phyloP scores from a whole-genome alignment of 371 early-diverging fungal species.

The Smittium mucronatum region DNA sequence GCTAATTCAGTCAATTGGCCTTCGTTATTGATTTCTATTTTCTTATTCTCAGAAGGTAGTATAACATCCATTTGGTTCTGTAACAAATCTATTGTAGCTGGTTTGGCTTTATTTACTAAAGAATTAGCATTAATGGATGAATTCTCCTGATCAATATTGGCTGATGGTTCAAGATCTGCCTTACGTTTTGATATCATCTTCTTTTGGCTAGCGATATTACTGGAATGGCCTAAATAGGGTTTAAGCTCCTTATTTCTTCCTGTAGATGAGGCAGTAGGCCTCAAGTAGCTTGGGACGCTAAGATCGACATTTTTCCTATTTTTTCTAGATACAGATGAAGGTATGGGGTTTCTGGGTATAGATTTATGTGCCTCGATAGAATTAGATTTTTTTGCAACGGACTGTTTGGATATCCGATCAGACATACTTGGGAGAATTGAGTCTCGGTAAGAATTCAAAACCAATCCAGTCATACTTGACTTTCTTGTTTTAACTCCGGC shows the following conservation, averaged over 20 bases:
- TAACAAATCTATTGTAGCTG: too few species aligned
- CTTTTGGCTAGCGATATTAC: too few species aligned
- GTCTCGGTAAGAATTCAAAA: not conserved
- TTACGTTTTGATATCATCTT: too few species aligned
- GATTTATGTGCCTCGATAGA: not conserved
- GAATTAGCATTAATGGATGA: too few species aligned
- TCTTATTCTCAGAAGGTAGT: too few species aligned
- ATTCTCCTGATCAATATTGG: too few species aligned
- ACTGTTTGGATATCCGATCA: not conserved
- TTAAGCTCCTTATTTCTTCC: constrained; percentile 13
- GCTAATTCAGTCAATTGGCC: too few species aligned
- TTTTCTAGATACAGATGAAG: not conserved
- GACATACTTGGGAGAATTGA: not conserved
- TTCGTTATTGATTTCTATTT: too few species aligned
- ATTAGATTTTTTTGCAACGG: not conserved
- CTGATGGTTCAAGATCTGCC: too few species aligned
- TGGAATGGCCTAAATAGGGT: too few species aligned
- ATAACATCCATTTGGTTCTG: too few species aligned
- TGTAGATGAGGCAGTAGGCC: constrained; percentile 28
- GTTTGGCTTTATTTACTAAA: too few species aligned
- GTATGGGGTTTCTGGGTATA: not conserved
- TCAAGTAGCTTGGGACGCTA: constrained; percentile 22
- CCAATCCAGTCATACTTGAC: not conserved
- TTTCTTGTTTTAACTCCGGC: not conserved
- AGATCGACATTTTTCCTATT: not conserved